These are phyloP conservation scores for Trametes hirsuta DNA, from an alignment of 1,284 basidiomycete genomes.

Conservation along the genomic window DNA sequence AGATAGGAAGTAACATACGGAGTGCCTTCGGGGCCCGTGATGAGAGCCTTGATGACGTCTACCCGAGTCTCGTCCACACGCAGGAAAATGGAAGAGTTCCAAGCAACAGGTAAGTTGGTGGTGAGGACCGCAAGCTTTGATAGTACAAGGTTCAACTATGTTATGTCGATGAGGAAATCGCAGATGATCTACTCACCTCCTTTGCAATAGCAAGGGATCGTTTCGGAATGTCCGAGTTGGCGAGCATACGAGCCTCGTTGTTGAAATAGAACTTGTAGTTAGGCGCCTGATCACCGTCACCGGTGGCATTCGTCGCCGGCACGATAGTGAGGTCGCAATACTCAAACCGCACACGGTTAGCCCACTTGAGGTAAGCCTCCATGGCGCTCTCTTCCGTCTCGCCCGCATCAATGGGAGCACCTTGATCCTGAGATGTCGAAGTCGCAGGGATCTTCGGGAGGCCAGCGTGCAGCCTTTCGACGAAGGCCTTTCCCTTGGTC, in stretches of 20 bases:
- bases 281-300: conserved; percentile 55
- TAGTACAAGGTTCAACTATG: conserved; percentile 8
- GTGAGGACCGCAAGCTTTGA: conserved; percentile 84
- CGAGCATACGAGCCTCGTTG: conserved; percentile 78
- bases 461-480: conserved; percentile 73
- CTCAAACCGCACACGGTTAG: conserved; percentile 77
- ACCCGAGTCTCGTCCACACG: conserved; percentile 86
- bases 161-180: too few species aligned
- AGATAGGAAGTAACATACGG: conserved; percentile 61
- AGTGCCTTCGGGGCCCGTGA: conserved; percentile 89
- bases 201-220: conserved; percentile 91
- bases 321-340: conserved; percentile 81
- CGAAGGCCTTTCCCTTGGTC: conserved; percentile 84
- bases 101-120: conserved; percentile 86
- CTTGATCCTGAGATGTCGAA: conserved; percentile 40
- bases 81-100: conserved; percentile 89
- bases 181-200: conserved; percentile 55
- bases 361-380: conserved; percentile 83
- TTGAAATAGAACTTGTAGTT: conserved; percentile 82
- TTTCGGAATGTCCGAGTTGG: conserved; percentile 81
- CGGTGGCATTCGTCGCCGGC: conserved; percentile 30
- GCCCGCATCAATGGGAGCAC: conserved; percentile 50
- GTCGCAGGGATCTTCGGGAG: conserved; percentile 70
- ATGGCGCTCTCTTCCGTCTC: conserved; percentile 67
- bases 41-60: conserved; percentile 88